phyloP scores from a whole-genome alignment of 2,329 filamentous ascomycete species.

The Fusarium sacchari region DNA sequence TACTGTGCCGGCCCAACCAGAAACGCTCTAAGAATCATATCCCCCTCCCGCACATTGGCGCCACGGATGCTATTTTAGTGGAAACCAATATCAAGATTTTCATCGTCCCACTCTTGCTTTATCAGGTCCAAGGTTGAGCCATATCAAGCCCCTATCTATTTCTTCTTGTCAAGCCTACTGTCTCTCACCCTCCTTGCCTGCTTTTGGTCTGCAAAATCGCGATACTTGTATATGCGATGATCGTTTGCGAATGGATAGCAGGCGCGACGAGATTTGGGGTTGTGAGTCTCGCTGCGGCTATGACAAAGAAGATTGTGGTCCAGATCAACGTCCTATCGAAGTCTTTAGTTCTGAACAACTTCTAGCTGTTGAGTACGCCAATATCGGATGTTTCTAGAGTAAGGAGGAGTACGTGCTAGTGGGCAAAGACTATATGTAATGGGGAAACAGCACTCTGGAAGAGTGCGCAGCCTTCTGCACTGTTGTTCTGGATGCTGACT shows the following conservation, averaged over 20 bases:
- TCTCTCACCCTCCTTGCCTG: background rate
- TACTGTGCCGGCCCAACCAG: background rate
- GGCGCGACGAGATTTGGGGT: fast-evolving
- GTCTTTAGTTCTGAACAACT: background rate
- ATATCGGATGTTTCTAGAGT: background rate
- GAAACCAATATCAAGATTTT: background rate
- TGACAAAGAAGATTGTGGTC: background rate
- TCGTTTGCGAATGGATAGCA: background rate
- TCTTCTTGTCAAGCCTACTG: background rate
- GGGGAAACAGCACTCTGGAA: background rate
- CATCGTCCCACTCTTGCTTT: background rate
- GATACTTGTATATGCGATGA: background rate
- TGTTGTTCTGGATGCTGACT: background rate
- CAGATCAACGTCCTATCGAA: background rate
- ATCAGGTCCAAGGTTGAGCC: background rate
- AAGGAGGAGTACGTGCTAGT: background rate
- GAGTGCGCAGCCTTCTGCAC: background rate
- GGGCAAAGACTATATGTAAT: fast-evolving
- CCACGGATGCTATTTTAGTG: background rate
- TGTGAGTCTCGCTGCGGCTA: background rate
- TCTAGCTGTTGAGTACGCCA: background rate
- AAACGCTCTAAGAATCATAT: background rate
- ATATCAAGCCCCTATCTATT: background rate
- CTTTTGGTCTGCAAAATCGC: background rate
- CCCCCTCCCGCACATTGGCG: background rate